Conservation (phyloP, 306 rosid genomes). For the Carpinus viminea region DNA sequence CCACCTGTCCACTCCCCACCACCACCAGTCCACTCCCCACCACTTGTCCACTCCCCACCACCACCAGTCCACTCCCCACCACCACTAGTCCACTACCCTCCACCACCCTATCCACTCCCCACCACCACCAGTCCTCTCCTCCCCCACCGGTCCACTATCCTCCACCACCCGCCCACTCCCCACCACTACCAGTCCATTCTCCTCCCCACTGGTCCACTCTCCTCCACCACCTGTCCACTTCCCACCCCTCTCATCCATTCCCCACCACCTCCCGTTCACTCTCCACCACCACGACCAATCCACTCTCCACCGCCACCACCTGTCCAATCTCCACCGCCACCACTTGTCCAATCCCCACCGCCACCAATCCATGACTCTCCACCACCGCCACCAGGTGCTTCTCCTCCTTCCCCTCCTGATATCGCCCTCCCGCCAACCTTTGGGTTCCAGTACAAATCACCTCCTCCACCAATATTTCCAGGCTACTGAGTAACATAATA, state of each 20-base stretch:
- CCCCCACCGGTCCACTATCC: background rate
- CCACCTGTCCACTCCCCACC: background rate
- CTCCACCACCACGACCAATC: constrained; percentile 22
- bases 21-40: background rate
- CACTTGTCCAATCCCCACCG: background rate
- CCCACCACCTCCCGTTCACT: background rate
- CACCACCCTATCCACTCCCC: background rate
- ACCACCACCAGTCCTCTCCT: background rate
- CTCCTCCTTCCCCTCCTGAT: constrained; percentile 18
- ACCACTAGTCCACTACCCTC: background rate
- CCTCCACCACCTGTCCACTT: constrained; percentile 18
- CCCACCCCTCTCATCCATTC: background rate
- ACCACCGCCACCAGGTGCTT: background rate
- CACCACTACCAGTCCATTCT: constrained; percentile 10
- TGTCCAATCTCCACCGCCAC: constrained; percentile 7
- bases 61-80: background rate
- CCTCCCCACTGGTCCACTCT: background rate
- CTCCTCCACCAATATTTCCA: constrained; percentile 64
- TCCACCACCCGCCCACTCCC: background rate
- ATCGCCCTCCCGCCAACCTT: constrained; percentile 45
- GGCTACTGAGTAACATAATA: constrained; percentile 42
- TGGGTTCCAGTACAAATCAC: constrained; percentile 52
- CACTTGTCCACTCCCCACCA: background rate
- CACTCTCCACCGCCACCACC: constrained; percentile 24
- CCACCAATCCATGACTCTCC: constrained; percentile 9